Base-by-base conservation (phyloP, 202 grass and related monocot genomes). In the Hordeum pubiflorum region DNA sequence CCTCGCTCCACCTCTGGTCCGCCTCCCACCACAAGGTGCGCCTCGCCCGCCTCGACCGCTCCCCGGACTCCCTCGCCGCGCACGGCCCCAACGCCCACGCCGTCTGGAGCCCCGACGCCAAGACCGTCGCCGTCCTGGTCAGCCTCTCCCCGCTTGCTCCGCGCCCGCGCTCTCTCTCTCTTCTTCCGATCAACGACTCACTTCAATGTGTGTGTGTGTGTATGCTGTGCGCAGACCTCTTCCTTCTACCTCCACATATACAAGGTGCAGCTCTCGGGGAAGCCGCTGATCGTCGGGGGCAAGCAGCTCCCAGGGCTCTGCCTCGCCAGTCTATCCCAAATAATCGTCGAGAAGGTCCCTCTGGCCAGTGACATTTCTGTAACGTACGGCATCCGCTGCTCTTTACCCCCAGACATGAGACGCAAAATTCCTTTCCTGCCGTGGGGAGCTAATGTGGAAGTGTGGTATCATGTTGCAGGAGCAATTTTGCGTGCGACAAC, bases 1-100 rank as follows among this genome's bases (percentile, higher is more conserved):
- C 92, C 60, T 91, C 87, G 77, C 96, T 98, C 79, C 92, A 98
- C 88, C 92, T 98, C 84, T 95, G 96, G 92, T 95, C 92, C 74
- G 48, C 84, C 69, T 82, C 87, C 37, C 92, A 99, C 59, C 96
- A 95, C 68, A 94, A 87, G 85, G 79, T 95, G 69, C 84, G 96
- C 58, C 84, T 98, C 32, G 92, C 90, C 10, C 91, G 86, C 66
- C 84, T 86, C 83, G 82, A 79, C 40, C 88, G 96, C 71, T 89
- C 88, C 52, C 64, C 69, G 58, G 93, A 86, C 24, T 91, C 88
- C 14, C 58, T 95, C 32, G 77, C 83, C 12, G 74, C 80, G 10
- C 86, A 98, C 69, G 96, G 96, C 31, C 84, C 88, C 76, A 98
- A 95, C 84, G 75, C 89, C 39, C 90, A 92, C 39, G 90, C 96